Percentiles rank a stretch among this genome's conserved stretches.
Conservation (phyloP, 1,139 yeast genomes). For the Taphrina pruni region DNA sequence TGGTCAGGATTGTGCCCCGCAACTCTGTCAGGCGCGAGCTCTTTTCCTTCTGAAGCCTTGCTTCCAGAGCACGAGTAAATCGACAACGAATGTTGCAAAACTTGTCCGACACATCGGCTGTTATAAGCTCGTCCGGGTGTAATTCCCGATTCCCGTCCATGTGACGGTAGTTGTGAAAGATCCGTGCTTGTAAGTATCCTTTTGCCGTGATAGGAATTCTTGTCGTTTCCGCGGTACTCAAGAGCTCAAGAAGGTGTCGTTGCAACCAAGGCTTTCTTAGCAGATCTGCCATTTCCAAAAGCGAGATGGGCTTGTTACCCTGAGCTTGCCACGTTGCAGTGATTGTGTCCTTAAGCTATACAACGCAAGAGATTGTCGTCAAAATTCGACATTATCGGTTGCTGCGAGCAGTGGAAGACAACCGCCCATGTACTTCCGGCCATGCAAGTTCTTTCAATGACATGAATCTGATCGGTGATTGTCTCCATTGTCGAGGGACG, state of each 20-base stretch:
- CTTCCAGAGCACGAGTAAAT: slow-evolving; percentile 22
- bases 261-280: slow-evolving; percentile 29
- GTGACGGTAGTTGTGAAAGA: slow-evolving; percentile 24
- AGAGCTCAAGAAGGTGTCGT: background rate
- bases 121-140: slow-evolving; percentile 18
- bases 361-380: no score
- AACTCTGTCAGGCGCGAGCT: slow-evolving; percentile 28
- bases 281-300: slow-evolving; percentile 21
- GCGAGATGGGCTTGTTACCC: no score
- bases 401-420: no score
- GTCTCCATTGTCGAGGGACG: no score
- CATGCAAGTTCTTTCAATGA: no score
- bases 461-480: no score
- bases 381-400: no score
- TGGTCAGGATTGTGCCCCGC: slow-evolving; percentile 7
- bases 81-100: slow-evolving; percentile 14
- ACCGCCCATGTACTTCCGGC: no score
- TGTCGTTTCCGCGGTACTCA: slow-evolving; percentile 4
- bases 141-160: background rate
- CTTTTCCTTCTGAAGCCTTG: background rate
- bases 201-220: slow-evolving; percentile 12
- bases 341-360: no score
- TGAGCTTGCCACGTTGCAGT: no score
- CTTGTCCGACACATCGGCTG: slow-evolving; percentile 32
- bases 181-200: slow-evolving; percentile 21